phyloP scores from a whole-genome alignment of 345 rosid species.

The Eucalyptus rudis region DNA sequence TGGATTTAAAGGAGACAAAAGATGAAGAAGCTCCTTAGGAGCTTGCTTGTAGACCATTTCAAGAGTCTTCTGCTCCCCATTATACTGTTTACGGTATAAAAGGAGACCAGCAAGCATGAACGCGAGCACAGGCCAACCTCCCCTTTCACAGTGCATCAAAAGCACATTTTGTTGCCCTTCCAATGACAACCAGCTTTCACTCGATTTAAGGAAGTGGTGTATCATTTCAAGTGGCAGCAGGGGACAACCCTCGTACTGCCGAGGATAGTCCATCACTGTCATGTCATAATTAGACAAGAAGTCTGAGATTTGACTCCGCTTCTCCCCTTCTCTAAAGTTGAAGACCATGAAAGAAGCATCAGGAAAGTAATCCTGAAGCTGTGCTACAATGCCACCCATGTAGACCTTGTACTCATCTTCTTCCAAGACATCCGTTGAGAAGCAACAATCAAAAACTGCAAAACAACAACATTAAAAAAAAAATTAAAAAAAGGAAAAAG shows the following conservation, averaged over 20 bases:
- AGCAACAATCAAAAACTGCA: slow-evolving; percentile 98
- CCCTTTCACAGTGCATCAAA: slow-evolving; percentile 92
- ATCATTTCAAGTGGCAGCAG: slow-evolving; percentile 88
- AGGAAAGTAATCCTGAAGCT: slow-evolving; percentile 87
- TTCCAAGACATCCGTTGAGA: slow-evolving; percentile 84
- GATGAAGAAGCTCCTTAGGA: slow-evolving; percentile 81
- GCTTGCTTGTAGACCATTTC: slow-evolving; percentile 99
- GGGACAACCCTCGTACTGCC: slow-evolving; percentile 80
- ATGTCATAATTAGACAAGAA: slow-evolving; percentile 81
- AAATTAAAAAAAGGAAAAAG: not conserved
- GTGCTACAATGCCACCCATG: slow-evolving; percentile 90
- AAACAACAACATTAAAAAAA: not conserved
- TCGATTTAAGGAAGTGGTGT: slow-evolving; percentile 80
- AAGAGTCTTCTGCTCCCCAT: slow-evolving; percentile 92
- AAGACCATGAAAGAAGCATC: slow-evolving; percentile 98
- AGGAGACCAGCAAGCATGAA: slow-evolving; percentile 95
- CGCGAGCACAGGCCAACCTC: slow-evolving; percentile 98
- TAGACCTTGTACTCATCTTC: slow-evolving; percentile 92
- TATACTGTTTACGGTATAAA: slow-evolving; percentile 72
- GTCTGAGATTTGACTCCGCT: slow-evolving; percentile 80
- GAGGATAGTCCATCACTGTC: slow-evolving; percentile 99
- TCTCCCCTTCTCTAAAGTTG: slow-evolving; percentile 93
- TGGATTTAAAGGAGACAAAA: slow-evolving; percentile 75
- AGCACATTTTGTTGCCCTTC: slow-evolving; percentile 93
- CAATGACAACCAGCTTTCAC: slow-evolving; percentile 91